phyloP scores from a whole-genome alignment of 2,329 filamentous ascomycete species.

The Mariannaea sp. region DNA sequence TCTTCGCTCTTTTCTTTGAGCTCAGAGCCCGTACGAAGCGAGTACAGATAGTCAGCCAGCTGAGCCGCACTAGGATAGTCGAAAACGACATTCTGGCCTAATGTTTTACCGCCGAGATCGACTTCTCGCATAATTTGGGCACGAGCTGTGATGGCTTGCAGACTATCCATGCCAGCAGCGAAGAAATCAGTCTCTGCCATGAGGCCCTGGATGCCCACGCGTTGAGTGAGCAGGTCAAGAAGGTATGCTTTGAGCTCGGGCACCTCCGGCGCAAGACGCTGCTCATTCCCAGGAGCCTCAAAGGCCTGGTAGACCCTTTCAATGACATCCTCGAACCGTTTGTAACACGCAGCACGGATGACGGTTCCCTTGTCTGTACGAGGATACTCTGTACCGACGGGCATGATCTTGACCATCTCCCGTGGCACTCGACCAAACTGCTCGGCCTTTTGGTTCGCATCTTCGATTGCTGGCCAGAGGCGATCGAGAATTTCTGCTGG shows the following conservation, averaged over 20 bases:
- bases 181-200: conserved; percentile 57
- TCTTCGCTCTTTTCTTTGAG: conserved; percentile 33
- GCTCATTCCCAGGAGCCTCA: conserved; percentile 17
- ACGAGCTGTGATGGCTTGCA: conserved; percentile 62
- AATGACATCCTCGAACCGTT: conserved; percentile 50
- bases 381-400: conserved; percentile 50
- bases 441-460: conserved; percentile 55
- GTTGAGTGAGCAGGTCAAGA: conserved; percentile 37
- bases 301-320: conserved; percentile 44
- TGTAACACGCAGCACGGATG: conserved; percentile 57
- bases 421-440: conserved; percentile 58
- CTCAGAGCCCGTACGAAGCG: conserved; percentile 27
- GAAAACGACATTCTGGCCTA: conserved; percentile 63
- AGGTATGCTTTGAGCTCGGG: conserved; percentile 42
- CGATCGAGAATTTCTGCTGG: conserved; percentile 52
- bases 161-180: conserved; percentile 59
- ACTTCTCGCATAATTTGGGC: conserved; percentile 56
- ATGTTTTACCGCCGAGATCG: conserved; percentile 50
- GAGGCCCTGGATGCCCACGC: conserved; percentile 24
- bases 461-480: conserved; percentile 56
- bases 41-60: conserved; percentile 30
- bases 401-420: conserved; percentile 57
- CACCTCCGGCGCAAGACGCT: neutral
- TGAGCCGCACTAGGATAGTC: conserved; percentile 48
- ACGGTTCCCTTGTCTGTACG: conserved; percentile 59